Evolutionary conservation across 345 rosid genomes (phyloP).

Genomic region (Camelina neglecta): DNA sequence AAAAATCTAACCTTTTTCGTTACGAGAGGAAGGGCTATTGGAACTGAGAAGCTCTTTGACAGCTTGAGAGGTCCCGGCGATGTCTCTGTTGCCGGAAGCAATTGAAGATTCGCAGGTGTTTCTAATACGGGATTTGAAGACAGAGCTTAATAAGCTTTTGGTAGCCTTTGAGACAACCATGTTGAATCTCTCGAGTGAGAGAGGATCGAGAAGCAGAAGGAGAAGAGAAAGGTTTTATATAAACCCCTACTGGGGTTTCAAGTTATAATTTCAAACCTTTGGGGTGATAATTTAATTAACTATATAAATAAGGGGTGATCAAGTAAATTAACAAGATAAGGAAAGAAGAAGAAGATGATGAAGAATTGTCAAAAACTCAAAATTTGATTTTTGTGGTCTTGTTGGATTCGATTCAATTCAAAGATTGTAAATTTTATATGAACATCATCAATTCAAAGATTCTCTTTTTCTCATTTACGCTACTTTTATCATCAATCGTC

Average conservation of each 20-base stretch:
- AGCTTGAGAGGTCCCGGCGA: conserved; percentile 44
- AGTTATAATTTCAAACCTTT: background rate
- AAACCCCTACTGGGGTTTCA: background rate
- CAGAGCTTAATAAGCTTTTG: conserved; percentile 40
- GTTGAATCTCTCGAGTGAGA: background rate
- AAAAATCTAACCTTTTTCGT: no score
- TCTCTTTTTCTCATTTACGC: background rate
- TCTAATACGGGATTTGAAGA: conserved; percentile 20
- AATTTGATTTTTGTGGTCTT: background rate
- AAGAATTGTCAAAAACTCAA: background rate
- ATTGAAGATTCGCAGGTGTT: conserved; percentile 18
- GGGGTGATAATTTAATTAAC: background rate
- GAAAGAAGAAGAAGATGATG: background rate
- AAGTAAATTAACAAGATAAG: background rate
- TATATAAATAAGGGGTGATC: background rate
- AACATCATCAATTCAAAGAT: background rate
- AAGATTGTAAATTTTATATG: background rate
- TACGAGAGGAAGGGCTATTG: background rate
- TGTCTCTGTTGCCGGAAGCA: conserved; percentile 27
- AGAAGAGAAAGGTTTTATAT: background rate
- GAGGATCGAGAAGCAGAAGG: background rate
- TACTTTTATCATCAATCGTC: background rate
- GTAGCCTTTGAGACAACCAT: conserved; percentile 35
- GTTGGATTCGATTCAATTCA: background rate
- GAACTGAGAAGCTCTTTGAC: conserved; percentile 30